A percentile compares a stretch with the other conserved stretches of the same genome.
Conservation (phyloP, 1,284 basidiomycete genomes). For the Trametes hirsuta region DNA sequence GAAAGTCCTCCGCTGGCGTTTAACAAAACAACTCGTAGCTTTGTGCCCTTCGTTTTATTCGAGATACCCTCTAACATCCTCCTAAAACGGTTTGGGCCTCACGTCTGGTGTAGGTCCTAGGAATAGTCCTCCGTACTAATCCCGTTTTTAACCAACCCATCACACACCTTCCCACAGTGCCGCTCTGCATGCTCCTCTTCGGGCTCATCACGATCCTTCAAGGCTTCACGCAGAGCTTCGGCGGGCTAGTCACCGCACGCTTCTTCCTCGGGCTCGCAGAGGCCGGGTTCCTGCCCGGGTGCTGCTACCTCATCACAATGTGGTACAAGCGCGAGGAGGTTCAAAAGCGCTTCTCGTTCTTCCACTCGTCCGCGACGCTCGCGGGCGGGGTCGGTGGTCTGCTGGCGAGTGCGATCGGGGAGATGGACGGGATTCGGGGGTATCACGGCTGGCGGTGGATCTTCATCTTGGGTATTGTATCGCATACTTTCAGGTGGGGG, state of each 20-base stretch:
- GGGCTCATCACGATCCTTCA: constrained; percentile 39
- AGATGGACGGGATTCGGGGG: constrained; percentile 39
- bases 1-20: neutral
- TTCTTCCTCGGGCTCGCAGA: constrained; percentile 43
- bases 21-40: constrained; percentile 21
- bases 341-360: constrained; percentile 42
- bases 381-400: constrained; percentile 40
- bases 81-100: constrained; percentile 37
- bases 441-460: constrained; percentile 43
- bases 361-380: constrained; percentile 39
- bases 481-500: constrained; percentile 16
- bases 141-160: neutral
- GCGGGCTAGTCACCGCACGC: constrained; percentile 40
- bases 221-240: constrained; percentile 39
- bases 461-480: constrained; percentile 45
- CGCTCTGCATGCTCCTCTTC: constrained; percentile 39
- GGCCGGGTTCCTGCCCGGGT: constrained; percentile 38
- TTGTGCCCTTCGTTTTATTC: constrained; percentile 37
- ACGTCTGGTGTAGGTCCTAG: constrained; percentile 35
- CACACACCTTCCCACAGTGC: constrained; percentile 24
- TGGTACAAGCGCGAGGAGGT: constrained; percentile 44
- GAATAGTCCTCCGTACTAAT: neutral
- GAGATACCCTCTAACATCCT: constrained; percentile 38
- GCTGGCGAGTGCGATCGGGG: constrained; percentile 40
- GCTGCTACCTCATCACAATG: constrained; percentile 41